Evolutionary conservation across 75 land plant species (phyloP).

Genomic region (Cryptomeria japonica): DNA sequence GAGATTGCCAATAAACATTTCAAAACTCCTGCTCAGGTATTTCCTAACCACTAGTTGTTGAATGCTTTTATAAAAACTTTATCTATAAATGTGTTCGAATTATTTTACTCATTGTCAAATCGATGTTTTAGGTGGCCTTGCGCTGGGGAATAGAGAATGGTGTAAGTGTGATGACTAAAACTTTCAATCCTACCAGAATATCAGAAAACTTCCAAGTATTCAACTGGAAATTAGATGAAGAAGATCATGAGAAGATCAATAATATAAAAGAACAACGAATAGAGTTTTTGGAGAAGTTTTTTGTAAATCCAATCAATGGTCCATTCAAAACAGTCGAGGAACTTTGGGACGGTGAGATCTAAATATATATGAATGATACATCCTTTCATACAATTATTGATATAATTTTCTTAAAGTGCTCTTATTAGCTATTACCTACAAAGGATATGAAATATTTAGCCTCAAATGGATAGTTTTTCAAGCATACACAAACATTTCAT

Average conservation of each 20-base stretch:
- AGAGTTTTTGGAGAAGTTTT: background rate
- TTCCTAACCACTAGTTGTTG: background rate
- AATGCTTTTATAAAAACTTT: too few species aligned
- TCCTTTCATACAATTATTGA: too few species aligned
- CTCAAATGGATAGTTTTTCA: too few species aligned
- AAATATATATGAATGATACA: too few species aligned
- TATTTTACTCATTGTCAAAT: background rate
- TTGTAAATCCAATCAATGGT: background rate
- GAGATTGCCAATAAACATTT: slow-evolving; percentile 38
- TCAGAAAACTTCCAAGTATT: slow-evolving; percentile 22
- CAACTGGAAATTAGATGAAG: slow-evolving; percentile 23
- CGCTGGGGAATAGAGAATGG: slow-evolving; percentile 36
- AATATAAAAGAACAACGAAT: background rate
- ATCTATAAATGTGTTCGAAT: too few species aligned
- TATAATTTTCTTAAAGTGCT: too few species aligned
- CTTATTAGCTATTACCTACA: too few species aligned
- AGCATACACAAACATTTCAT: too few species aligned
- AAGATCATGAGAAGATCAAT: slow-evolving; percentile 17
- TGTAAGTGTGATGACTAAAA: slow-evolving; percentile 29
- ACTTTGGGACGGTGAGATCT: too few species aligned
- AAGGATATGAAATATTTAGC: too few species aligned
- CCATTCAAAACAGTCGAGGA: too few species aligned
- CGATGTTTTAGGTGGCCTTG: slow-evolving; percentile 27
- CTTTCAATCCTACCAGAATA: slow-evolving; percentile 27
- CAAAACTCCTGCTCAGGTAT: slow-evolving; percentile 49